Conservation (phyloP, 1,284 basidiomycete genomes). For the Moesziomyces antarcticus region DNA sequence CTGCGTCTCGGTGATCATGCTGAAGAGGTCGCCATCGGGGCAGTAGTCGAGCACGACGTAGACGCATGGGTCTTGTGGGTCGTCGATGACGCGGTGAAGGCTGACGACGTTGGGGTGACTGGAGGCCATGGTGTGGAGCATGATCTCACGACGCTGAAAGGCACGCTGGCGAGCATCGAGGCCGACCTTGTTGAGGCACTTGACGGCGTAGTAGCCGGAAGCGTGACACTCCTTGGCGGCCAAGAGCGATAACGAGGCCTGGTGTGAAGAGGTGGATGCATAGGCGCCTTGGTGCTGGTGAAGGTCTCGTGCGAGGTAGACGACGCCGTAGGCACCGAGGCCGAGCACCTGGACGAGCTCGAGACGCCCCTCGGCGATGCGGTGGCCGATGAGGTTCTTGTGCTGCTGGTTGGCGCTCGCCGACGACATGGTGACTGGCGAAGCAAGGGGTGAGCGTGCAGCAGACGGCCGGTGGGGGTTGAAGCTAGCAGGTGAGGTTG, state of each 20-base stretch:
- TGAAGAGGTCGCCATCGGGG: slow-evolving; percentile 90
- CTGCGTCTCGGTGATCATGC: slow-evolving; percentile 75
- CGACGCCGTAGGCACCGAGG: slow-evolving; percentile 93
- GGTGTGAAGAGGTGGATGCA: slow-evolving; percentile 43
- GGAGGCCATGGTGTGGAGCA: slow-evolving; percentile 75
- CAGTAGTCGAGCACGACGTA: slow-evolving; percentile 78
- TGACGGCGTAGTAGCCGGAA: slow-evolving; percentile 79
- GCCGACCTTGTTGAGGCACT: slow-evolving; percentile 76
- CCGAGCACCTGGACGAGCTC: slow-evolving; percentile 91
- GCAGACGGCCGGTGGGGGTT: not conserved
- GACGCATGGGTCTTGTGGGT: slow-evolving; percentile 71
- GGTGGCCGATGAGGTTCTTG: slow-evolving; percentile 68
- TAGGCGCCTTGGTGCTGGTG: slow-evolving; percentile 53
- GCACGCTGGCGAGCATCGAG: slow-evolving; percentile 78
- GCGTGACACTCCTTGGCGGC: slow-evolving; percentile 50
- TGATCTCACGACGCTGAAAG: slow-evolving; percentile 81
- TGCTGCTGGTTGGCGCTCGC: slow-evolving; percentile 47
- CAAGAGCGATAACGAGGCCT: slow-evolving; percentile 40
- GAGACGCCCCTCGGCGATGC: slow-evolving; percentile 71
- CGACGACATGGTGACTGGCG: slow-evolving; percentile 32
- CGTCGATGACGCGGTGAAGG: slow-evolving; percentile 86
- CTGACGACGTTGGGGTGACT: slow-evolving; percentile 85
- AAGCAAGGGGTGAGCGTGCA: slow-evolving; percentile 1
- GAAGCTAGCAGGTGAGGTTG: slow-evolving; percentile 1
- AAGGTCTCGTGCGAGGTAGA: slow-evolving; percentile 75